A percentile compares a stretch with the other conserved stretches of the same genome.
phyloP scores from a whole-genome alignment of 2,329 filamentous ascomycete genomes.

The Cadophora sp. region DNA sequence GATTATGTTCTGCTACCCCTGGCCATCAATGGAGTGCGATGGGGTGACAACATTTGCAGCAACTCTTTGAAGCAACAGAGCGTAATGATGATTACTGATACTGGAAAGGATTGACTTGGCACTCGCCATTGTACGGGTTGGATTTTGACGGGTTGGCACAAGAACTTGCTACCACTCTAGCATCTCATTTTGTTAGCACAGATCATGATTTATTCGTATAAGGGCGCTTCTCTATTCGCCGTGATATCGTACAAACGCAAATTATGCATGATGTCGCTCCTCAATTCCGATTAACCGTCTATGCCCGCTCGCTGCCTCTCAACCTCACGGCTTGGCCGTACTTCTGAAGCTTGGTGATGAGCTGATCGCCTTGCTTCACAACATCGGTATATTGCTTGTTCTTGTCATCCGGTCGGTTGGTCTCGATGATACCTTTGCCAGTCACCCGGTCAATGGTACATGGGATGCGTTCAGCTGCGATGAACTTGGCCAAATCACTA shows the following conservation, averaged over 20 bases:
- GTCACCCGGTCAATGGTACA: constrained; percentile 98
- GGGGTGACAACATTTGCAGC: background rate
- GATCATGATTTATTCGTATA: constrained; percentile 25
- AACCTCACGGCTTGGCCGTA: constrained; percentile 96
- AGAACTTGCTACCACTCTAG: background rate
- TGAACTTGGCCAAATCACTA: constrained; percentile 95
- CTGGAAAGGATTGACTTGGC: background rate
- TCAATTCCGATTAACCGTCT: constrained; percentile 38
- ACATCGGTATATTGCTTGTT: constrained; percentile 99
- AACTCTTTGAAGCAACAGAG: background rate
- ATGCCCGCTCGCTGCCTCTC: constrained; percentile 92
- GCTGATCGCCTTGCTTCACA: constrained; percentile 94
- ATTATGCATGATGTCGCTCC: constrained; percentile 21
- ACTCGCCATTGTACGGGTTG: constrained; percentile 7
- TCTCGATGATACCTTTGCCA: constrained; percentile 96
- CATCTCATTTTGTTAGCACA: background rate
- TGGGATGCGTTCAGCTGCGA: constrained; percentile 89
- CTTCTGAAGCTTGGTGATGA: constrained; percentile 99
- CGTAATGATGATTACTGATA: no score
- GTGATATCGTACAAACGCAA: constrained; percentile 39
- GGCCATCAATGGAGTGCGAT: background rate
- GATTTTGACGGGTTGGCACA: background rate
- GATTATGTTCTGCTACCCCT: background rate
- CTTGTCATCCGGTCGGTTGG: constrained; percentile 97
- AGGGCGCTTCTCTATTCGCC: constrained; percentile 32